These are phyloP conservation scores for Coffea humblotiana DNA, from an alignment of 305 asterid species.

Conservation along the genomic window DNA sequence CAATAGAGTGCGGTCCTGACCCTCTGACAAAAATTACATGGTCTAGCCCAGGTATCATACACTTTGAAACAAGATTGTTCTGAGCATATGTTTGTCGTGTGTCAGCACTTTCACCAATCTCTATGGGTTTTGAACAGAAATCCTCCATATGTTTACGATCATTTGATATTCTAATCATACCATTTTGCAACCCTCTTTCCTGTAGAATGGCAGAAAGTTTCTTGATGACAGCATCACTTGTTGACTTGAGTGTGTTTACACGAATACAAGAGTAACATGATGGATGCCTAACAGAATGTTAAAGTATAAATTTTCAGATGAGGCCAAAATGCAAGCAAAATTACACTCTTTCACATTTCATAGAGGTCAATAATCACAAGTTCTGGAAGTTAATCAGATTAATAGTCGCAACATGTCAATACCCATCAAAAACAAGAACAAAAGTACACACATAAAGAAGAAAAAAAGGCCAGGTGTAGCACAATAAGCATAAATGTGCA, in stretches of 20 bases:
- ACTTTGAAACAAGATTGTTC: slow-evolving; percentile 50
- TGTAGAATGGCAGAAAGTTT: slow-evolving; percentile 60
- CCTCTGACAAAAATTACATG: slow-evolving; percentile 76
- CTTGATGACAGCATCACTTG: slow-evolving; percentile 60
- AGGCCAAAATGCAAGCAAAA: background rate
- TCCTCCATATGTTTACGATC: slow-evolving; percentile 19
- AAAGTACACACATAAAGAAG: background rate
- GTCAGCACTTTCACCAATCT: slow-evolving; percentile 20
- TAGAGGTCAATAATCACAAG: background rate
- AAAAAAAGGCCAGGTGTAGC: background rate
- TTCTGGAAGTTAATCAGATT: background rate
- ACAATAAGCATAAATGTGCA: background rate
- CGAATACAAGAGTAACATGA: slow-evolving; percentile 94
- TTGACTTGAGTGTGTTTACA: slow-evolving; percentile 74
- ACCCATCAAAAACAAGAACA: background rate
- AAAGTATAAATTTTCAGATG: background rate
- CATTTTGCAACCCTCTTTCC: slow-evolving; percentile 43
- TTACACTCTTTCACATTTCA: background rate
- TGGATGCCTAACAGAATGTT: slow-evolving; percentile 59
- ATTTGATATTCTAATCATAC: slow-evolving; percentile 28
- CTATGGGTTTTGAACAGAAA: slow-evolving; percentile 24
- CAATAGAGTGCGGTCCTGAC: slow-evolving; percentile 84
- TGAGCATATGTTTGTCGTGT: slow-evolving; percentile 15
- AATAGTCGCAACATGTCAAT: background rate
- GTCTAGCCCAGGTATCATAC: slow-evolving; percentile 63